Evolutionary conservation across 176 grass and related monocot genomes (phyloP).

Genomic region (Aegilops speltoides): DNA sequence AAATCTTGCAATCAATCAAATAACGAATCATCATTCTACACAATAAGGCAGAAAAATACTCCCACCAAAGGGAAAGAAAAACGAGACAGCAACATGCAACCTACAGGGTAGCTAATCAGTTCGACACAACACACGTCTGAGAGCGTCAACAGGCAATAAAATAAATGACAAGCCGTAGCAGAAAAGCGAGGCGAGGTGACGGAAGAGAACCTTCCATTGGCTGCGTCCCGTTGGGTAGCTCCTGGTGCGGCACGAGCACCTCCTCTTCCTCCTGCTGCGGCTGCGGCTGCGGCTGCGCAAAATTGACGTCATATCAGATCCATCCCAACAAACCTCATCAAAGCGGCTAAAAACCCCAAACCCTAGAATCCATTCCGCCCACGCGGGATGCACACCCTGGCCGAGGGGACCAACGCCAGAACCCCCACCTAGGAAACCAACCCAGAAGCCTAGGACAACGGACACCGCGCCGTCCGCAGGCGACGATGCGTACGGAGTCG

Average conservation of each 20-base stretch:
- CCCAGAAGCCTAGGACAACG: slow-evolving; percentile 22
- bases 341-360: slow-evolving; percentile 58
- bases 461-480: not conserved
- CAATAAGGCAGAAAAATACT: not conserved
- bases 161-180: not conserved
- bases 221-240: slow-evolving; percentile 69
- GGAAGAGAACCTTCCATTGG: slow-evolving; percentile 84
- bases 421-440: slow-evolving; percentile 30
- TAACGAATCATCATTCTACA: not conserved
- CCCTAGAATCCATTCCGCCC: slow-evolving; percentile 47
- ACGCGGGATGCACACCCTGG: not conserved
- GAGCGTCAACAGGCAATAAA: not conserved
- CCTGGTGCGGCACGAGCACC: slow-evolving; percentile 77
- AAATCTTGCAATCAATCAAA: not conserved
- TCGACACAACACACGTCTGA: not conserved
- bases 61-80: not conserved
- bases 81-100: not conserved
- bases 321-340: slow-evolving; percentile 11
- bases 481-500: not conserved
- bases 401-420: not conserved
- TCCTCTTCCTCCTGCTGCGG: slow-evolving; percentile 67
- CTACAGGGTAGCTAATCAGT: slow-evolving; percentile 8
- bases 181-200: slow-evolving; percentile 1
- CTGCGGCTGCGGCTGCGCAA: slow-evolving; percentile 31
- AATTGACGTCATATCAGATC: slow-evolving; percentile 51